These are phyloP conservation scores for Phytophthora niederhauseri DNA, from an alignment of 352 stramenopile species.

Conservation along the genomic window DNA sequence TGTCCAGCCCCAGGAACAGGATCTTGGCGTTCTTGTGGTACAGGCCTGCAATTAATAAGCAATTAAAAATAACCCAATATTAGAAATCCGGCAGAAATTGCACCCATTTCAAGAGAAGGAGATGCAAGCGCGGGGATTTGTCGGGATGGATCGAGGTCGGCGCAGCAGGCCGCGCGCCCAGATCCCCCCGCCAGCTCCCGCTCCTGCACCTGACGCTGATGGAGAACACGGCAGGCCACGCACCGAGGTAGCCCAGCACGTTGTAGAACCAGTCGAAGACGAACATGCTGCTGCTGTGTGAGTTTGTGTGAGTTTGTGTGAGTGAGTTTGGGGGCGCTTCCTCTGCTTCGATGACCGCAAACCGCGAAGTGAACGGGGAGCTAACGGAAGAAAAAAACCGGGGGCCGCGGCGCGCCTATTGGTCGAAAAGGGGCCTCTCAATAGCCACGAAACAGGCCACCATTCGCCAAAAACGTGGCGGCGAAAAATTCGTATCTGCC, in stretches of 20 bases:
- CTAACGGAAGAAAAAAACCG: slow-evolving; percentile 27
- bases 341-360: slow-evolving; percentile 39
- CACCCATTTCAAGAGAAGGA: slow-evolving; percentile 17
- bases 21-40: slow-evolving; percentile 99
- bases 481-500: slow-evolving; percentile 16
- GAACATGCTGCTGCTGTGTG: slow-evolving; percentile 76
- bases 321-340: slow-evolving; percentile 18
- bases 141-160: slow-evolving; percentile 4
- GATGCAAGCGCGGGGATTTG: slow-evolving; percentile 17
- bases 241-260: slow-evolving; percentile 93
- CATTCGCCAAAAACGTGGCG: slow-evolving; percentile 57
- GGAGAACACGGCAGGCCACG: slow-evolving; percentile 19
- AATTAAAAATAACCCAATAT: slow-evolving; percentile 8
- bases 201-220: not conserved
- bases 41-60: slow-evolving; percentile 83
- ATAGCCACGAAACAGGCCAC: slow-evolving; percentile 58
- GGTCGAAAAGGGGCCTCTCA: slow-evolving; percentile 4
- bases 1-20: slow-evolving; percentile 99
- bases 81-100: slow-evolving; percentile 12
- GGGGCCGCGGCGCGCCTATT: slow-evolving; percentile 8
- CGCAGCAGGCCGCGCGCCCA: no score
- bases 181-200: no score
- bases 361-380: slow-evolving; percentile 37
- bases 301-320: no score
- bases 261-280: slow-evolving; percentile 97